phyloP scores from a whole-genome alignment of 2,329 filamentous ascomycete genomes.

The Colletotrichum incanum region DNA sequence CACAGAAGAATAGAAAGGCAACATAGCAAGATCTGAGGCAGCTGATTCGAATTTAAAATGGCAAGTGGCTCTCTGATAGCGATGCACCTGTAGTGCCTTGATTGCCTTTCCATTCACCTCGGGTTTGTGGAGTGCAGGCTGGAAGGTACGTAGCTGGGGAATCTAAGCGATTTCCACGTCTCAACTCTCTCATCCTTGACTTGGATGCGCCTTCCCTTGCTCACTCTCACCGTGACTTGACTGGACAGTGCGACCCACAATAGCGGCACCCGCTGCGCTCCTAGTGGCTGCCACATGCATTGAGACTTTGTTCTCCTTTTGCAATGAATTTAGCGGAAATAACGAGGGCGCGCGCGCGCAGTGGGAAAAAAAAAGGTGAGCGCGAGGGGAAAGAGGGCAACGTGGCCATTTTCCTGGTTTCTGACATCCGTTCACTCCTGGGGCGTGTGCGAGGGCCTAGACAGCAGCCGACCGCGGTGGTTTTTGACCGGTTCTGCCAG shows the following conservation, averaged over 20 bases:
- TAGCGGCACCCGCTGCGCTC: background rate
- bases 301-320: slow-evolving; percentile 24
- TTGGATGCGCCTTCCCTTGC: slow-evolving; percentile 9
- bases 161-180: slow-evolving; percentile 2
- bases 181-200: background rate
- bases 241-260: slow-evolving; percentile 25
- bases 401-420: slow-evolving; percentile 41
- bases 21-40: background rate
- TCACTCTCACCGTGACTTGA: slow-evolving; percentile 10
- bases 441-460: background rate
- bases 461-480: slow-evolving; percentile 9
- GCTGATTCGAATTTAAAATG: background rate
- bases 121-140: background rate
- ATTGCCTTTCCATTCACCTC: background rate
- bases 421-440: slow-evolving; percentile 30
- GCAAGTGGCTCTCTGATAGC: background rate
- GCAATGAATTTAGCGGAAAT: slow-evolving; percentile 36
- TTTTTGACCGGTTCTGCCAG: slow-evolving; percentile 24
- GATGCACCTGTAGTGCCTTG: background rate
- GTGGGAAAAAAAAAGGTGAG: background rate
- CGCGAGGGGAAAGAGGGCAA: slow-evolving; percentile 24
- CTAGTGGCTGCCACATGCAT: slow-evolving; percentile 40
- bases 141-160: background rate
- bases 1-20: background rate
- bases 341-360: slow-evolving; percentile 25